Conservation (phyloP, 148 eudicot species). For the Limonium bicolor region DNA sequence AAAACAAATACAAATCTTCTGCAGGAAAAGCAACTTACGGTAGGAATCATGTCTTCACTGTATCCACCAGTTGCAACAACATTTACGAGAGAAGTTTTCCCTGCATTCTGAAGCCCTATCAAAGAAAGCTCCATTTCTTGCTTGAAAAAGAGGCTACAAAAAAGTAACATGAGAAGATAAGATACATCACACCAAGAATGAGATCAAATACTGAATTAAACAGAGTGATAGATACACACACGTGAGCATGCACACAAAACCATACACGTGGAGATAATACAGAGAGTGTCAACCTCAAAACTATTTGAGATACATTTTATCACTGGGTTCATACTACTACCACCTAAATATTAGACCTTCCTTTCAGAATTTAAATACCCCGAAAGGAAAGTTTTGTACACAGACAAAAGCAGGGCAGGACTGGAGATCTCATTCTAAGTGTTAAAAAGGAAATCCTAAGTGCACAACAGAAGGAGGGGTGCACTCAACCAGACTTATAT, state of each 20-base stretch:
- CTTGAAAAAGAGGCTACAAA: slow-evolving; percentile 90
- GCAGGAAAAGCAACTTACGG: slow-evolving; percentile 37
- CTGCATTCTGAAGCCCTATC: slow-evolving; percentile 96
- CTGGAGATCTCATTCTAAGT: too few species aligned
- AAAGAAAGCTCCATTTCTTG: slow-evolving; percentile 98
- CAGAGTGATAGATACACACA: too few species aligned
- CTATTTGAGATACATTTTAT: background rate
- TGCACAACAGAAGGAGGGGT: too few species aligned
- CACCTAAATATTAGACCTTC: too few species aligned
- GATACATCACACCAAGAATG: background rate
- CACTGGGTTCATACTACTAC: too few species aligned
- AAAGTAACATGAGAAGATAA: background rate
- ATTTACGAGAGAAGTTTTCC: slow-evolving; percentile 94
- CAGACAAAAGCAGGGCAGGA: too few species aligned
- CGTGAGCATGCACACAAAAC: too few species aligned
- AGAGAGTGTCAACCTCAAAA: background rate
- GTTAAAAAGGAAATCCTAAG: too few species aligned
- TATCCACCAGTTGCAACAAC: slow-evolving; percentile 98
- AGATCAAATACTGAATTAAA: too few species aligned
- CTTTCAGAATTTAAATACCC: too few species aligned
- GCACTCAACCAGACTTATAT: too few species aligned
- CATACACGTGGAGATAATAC: background rate
- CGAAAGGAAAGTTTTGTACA: too few species aligned
- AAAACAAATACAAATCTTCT: background rate
- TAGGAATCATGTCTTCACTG: slow-evolving; percentile 97